Percentiles rank a stretch among this genome's conserved stretches.
phyloP scores from a whole-genome alignment of 805 yeast genomes.

The Nadsonia fulvescens region DNA sequence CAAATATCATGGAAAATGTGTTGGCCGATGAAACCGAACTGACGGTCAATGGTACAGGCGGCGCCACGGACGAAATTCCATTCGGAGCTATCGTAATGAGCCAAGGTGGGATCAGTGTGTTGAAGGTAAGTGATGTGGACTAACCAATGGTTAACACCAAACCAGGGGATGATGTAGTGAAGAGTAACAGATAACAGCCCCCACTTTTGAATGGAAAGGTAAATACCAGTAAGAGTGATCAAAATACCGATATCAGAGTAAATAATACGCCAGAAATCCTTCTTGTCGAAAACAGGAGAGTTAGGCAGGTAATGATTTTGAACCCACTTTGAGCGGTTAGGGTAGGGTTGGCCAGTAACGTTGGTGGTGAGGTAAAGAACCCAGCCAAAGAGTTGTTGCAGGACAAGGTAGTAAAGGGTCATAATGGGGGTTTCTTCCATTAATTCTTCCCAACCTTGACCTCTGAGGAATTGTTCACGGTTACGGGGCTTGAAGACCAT shows the following conservation, averaged over 20 bases:
- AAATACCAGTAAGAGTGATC: constrained; percentile 31
- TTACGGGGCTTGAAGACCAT: constrained; percentile 72
- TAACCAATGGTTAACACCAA: constrained; percentile 78
- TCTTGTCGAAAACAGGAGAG: constrained; percentile 56
- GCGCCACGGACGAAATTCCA: constrained; percentile 80
- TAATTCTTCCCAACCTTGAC: constrained; percentile 30
- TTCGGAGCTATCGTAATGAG: constrained; percentile 56
- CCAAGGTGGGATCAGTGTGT: constrained; percentile 63
- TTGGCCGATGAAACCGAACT: constrained; percentile 64
- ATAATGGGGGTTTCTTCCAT: constrained; percentile 60
- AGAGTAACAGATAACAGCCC: constrained; percentile 47
- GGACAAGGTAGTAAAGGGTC: constrained; percentile 35
- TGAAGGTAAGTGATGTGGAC: constrained; percentile 74
- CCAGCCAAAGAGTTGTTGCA: constrained; percentile 73
- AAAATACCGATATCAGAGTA: constrained; percentile 58
- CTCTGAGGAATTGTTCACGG: constrained; percentile 32
- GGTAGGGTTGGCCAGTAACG: constrained; percentile 58
- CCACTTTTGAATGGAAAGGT: constrained; percentile 40
- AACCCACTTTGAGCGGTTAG: constrained; percentile 28
- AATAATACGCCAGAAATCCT: constrained; percentile 54
- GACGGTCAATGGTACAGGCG: constrained; percentile 73
- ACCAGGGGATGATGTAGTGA: constrained; percentile 60
- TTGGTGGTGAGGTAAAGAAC: constrained; percentile 43
- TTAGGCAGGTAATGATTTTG: constrained; percentile 56
- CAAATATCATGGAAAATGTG: constrained; percentile 74